phyloP scores from a whole-genome alignment of 2,329 filamentous ascomycete species.

The Escovopsis sp. region DNA sequence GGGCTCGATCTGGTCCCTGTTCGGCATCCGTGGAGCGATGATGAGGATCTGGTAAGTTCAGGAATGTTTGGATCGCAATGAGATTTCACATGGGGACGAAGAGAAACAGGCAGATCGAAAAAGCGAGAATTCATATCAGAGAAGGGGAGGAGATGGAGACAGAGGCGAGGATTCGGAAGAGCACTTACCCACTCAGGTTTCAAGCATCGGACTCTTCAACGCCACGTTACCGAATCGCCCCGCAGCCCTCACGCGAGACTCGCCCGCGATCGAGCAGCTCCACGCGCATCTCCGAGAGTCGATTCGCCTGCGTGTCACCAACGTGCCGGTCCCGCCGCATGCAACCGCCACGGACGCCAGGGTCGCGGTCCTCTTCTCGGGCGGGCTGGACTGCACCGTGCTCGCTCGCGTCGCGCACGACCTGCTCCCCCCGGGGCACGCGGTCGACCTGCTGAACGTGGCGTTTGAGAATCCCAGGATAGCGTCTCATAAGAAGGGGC shows the following conservation, averaged over 20 bases:
- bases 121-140: too few species aligned
- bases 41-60: constrained; percentile 30
- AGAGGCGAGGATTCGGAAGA: too few species aligned
- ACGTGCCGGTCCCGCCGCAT: constrained; percentile 44
- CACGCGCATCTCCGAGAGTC: constrained; percentile 42
- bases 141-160: not conserved
- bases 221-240: constrained; percentile 23
- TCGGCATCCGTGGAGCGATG: constrained; percentile 17
- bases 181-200: constrained; percentile 34
- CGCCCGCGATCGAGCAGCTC: constrained; percentile 37
- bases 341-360: constrained; percentile 26
- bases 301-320: constrained; percentile 45
- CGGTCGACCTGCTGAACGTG: constrained; percentile 83
- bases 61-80: too few species aligned
- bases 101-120: too few species aligned
- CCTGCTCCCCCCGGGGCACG: constrained; percentile 49
- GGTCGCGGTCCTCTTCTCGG: constrained; percentile 79
- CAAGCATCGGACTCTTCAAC: constrained; percentile 39
- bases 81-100: too few species aligned
- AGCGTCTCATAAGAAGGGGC: constrained; percentile 34
- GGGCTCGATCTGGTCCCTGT: constrained; percentile 6
- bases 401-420: constrained; percentile 71
- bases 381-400: constrained; percentile 83
- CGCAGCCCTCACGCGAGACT: constrained; percentile 13
- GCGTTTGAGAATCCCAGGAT: constrained; percentile 88